phyloP scores from a whole-genome alignment of 2,329 filamentous ascomycete genomes.

The Coniochaeta hoffmannii region DNA sequence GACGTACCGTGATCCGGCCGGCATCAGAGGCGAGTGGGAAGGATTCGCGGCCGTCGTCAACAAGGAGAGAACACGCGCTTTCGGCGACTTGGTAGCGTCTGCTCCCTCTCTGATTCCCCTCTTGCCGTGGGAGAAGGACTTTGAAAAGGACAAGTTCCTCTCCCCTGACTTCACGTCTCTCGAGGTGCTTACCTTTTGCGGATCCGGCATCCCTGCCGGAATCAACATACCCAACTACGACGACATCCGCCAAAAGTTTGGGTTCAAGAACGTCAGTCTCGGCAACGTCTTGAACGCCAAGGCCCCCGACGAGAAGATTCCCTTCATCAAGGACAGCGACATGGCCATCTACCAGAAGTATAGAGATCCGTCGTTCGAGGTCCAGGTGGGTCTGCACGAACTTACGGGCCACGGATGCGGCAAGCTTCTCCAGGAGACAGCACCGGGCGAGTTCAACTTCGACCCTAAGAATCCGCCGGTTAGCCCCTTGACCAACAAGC shows the following conservation, averaged over 20 bases:
- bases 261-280: conserved; percentile 90
- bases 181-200: conserved; percentile 63
- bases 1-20: conserved; percentile 76
- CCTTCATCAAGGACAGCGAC: conserved; percentile 77
- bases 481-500: conserved; percentile 71
- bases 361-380: conserved; percentile 83
- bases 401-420: conserved; percentile 79
- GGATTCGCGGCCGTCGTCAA: conserved; percentile 60
- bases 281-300: conserved; percentile 87
- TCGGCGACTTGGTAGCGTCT: conserved; percentile 74
- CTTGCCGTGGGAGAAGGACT: conserved; percentile 79
- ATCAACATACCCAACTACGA: conserved; percentile 68
- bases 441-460: conserved; percentile 79
- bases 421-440: conserved; percentile 86
- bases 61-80: conserved; percentile 73
- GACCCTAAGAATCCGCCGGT: conserved; percentile 73
- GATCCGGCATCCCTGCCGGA: conserved; percentile 59
- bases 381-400: conserved; percentile 92
- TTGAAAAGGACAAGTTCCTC: conserved; percentile 94
- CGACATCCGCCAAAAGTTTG: conserved; percentile 71
- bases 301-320: conserved; percentile 84
- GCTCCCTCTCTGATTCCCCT: conserved; percentile 81
- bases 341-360: conserved; percentile 72
- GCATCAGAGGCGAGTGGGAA: conserved; percentile 77
- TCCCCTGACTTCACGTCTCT: conserved; percentile 94